Evolutionary conservation across 805 yeast genomes (phyloP).

Genomic region (Diddensiella santjacobensis): DNA sequence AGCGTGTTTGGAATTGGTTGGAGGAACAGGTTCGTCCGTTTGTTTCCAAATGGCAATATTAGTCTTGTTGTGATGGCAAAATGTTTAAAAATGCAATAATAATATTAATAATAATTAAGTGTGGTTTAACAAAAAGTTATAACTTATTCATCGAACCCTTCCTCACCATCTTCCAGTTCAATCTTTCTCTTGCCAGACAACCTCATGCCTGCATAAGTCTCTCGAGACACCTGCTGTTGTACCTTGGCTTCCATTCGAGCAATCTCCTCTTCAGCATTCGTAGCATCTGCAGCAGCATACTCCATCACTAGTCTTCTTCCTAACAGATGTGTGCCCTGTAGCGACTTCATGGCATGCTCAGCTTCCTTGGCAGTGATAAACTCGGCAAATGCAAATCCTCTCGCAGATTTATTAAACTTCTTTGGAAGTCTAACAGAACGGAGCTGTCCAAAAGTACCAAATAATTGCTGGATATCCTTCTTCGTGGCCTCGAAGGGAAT

Average conservation of each 20-base stretch:
- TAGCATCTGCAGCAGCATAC: slow-evolving; percentile 79
- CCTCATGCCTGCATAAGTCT: slow-evolving; percentile 63
- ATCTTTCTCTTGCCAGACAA: slow-evolving; percentile 64
- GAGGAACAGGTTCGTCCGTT: slow-evolving; percentile 23
- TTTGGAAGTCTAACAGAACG: slow-evolving; percentile 94
- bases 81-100: too few species aligned
- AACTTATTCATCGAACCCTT: not conserved
- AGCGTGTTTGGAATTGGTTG: slow-evolving; percentile 35
- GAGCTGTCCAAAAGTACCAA: slow-evolving; percentile 91
- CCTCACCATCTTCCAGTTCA: slow-evolving; percentile 58
- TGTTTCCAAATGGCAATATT: not conserved
- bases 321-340: slow-evolving; percentile 92
- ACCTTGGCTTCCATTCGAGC: slow-evolving; percentile 87
- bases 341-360: slow-evolving; percentile 86
- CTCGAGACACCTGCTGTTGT: slow-evolving; percentile 70
- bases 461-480: slow-evolving; percentile 86
- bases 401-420: slow-evolving; percentile 89
- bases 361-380: slow-evolving; percentile 85
- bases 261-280: slow-evolving; percentile 84
- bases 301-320: slow-evolving; percentile 94
- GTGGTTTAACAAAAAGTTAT: too few species aligned
- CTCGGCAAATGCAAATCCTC: slow-evolving; percentile 98
- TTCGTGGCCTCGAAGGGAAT: slow-evolving; percentile 94
- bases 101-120: too few species aligned
- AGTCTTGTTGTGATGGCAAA: too few species aligned